A percentile compares a stretch with the other conserved stretches of the same genome.
phyloP scores from a whole-genome alignment of 2,329 filamentous ascomycete species.

The Colletotrichum sp. region DNA sequence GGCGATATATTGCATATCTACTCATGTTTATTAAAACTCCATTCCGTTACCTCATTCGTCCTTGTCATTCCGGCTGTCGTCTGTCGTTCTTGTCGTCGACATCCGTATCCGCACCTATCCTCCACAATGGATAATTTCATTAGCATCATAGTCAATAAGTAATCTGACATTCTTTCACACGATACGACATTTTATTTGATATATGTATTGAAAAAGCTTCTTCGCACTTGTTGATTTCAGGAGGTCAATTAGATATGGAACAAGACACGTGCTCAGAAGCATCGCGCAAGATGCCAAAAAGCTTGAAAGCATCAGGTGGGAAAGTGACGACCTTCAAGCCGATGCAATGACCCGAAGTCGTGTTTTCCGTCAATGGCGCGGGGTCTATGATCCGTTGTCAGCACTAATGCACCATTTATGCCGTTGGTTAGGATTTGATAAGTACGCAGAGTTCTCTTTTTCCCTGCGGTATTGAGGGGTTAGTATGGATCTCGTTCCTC shows the following conservation, averaged over 20 bases:
- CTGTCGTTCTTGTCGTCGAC: not conserved
- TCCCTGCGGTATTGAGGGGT: not conserved
- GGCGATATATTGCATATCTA: not conserved
- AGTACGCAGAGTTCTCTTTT: not conserved
- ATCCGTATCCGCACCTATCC: not conserved
- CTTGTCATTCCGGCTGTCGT: not conserved
- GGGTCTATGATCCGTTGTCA: not conserved
- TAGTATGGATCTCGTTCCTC: not conserved
- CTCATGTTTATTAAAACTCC: fast-evolving
- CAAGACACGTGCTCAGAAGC: not conserved
- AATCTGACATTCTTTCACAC: not conserved
- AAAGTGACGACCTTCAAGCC: not conserved
- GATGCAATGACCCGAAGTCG: not conserved
- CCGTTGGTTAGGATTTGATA: not conserved
- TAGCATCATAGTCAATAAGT: not conserved
- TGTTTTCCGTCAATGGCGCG: not conserved
- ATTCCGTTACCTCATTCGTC: not conserved
- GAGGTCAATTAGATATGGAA: not conserved
- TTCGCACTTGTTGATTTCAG: not conserved
- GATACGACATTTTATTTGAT: not conserved
- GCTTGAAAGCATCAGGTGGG: not conserved
- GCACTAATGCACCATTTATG: not conserved
- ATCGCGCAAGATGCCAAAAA: not conserved
- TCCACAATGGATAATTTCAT: not conserved
- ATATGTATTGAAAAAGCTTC: not conserved